Percentiles rank a stretch among this genome's conserved stretches.
phyloP scores from a whole-genome alignment of 2,329 filamentous ascomycete species.

The Stemphylium lycopersici region DNA sequence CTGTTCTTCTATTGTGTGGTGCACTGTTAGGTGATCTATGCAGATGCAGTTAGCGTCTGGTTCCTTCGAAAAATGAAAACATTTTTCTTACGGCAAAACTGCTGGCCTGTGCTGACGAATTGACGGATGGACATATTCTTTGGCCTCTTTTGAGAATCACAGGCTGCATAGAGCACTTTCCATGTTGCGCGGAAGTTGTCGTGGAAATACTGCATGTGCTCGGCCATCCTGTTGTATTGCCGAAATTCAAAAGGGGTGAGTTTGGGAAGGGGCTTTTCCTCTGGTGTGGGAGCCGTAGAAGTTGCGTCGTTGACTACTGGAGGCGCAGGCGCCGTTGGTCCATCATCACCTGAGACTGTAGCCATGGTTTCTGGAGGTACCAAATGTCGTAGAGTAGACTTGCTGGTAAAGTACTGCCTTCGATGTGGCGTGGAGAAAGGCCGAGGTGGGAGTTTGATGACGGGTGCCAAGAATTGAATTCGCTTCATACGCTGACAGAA shows the following conservation, averaged over 20 bases:
- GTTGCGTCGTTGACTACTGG: conserved; percentile 5
- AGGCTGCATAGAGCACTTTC: conserved; percentile 73
- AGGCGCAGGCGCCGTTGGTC: conserved; percentile 5
- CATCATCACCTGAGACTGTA: conserved; percentile 3
- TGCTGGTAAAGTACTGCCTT: not conserved
- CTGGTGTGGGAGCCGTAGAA: not conserved
- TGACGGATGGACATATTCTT: conserved; percentile 68
- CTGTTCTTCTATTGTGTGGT: conserved; percentile 83
- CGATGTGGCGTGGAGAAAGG: not conserved
- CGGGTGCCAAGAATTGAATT: conserved; percentile 5
- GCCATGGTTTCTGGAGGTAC: conserved; percentile 7
- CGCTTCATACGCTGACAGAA: conserved; percentile 10
- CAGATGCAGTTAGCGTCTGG: not conserved
- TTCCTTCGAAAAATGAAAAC: not conserved
- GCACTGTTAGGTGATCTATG: conserved; percentile 65
- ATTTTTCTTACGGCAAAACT: conserved; percentile 60
- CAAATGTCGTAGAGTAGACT: not conserved
- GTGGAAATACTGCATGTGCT: conserved; percentile 73
- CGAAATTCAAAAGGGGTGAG: conserved; percentile 71
- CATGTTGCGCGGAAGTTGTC: conserved; percentile 59
- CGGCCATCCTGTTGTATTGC: conserved; percentile 74
- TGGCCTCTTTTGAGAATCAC: conserved; percentile 64
- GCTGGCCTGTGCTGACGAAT: conserved; percentile 71
- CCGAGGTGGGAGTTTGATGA: conserved; percentile 5
- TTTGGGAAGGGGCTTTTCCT: conserved; percentile 60